Base-by-base conservation (phyloP, 352 stramenopile species). In the Phytophthora meadii region DNA sequence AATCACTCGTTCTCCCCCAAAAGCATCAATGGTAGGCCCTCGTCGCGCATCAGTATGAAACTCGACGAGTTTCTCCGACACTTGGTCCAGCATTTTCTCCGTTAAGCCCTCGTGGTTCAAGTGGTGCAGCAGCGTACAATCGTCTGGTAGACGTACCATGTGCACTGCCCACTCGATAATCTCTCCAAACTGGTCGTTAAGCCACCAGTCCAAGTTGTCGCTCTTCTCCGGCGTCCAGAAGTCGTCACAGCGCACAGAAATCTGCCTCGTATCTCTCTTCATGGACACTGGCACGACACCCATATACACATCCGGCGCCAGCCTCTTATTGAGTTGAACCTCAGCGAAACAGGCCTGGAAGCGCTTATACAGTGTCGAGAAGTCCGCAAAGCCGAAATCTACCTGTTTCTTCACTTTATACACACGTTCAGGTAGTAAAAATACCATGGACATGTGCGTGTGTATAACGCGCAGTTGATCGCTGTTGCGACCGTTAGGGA, bases 391-490 rank as follows among this genome's bases (percentile, higher is more conserved):
- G 5, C 81, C 83, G 47, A 90, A 90, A 54, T 90, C 62, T 51
- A 92, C 83, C n/a, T 69, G 44, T 57, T 90, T 92, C 67, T 92
- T 92, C 45, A 92, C 51, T 70, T 92, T 92, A 58, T 88, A 90
- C 39, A 92, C 83, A 44, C 76, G 77, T 11, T 82, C 28, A 0
- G 79, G 75, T 40, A 89, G 70, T 39, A 88, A 22, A 41, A 89
- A 82, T 1, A 90, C 81, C 81, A 92, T 85, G 32, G 83, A 92
- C 71, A 92, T 78, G 74, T 92, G 83, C 60, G 83, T 92, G 57
- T 90, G 81, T 44, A 89, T 71, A 24, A 89, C 74, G 1, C 57
- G 40, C 28, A 89, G 66, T 39, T 37, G 15, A 2, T 63, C 63
- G 27, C 27, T 40, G 12, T 54, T 25, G 0, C 17, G 12, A 10